A percentile compares a stretch with the other conserved stretches of the same genome.
Conservation (phyloP, 2,329 filamentous ascomycete species). For the Aspergillus hortae region DNA sequence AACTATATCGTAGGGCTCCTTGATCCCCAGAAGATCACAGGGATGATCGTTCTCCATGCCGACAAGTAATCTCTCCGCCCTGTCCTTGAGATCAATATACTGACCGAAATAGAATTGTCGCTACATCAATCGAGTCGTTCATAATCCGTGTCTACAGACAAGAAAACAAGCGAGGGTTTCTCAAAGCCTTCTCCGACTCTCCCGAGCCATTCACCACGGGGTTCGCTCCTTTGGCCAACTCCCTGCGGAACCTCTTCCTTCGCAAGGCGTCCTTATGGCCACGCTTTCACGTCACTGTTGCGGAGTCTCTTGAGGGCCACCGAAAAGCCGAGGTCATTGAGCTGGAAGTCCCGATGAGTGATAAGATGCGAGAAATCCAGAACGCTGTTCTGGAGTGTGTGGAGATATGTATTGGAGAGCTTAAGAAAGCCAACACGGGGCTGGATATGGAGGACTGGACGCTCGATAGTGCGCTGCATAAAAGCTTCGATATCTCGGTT, state of each 20-base stretch:
- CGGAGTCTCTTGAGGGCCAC: conserved; percentile 82
- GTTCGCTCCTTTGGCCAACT: conserved; percentile 81
- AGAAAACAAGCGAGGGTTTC: conserved; percentile 87
- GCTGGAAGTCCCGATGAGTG: conserved; percentile 92
- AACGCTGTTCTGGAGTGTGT: conserved; percentile 94
- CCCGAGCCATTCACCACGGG: conserved; percentile 87
- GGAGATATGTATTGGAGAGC: conserved; percentile 86
- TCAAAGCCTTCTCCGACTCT: conserved; percentile 93
- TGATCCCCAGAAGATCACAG: conserved; percentile 79
- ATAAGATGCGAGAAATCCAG: conserved; percentile 88
- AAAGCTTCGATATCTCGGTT: conserved; percentile 86
- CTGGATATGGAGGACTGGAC: conserved; percentile 98
- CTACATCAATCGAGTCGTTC: conserved; percentile 90
- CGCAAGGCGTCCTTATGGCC: conserved; percentile 88
- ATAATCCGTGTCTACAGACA: conserved; percentile 91
- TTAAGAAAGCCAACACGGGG: conserved; percentile 85
- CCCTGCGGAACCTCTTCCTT: conserved; percentile 90
- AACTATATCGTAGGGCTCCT: conserved; percentile 51
- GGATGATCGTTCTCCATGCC: conserved; percentile 81
- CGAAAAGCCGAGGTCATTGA: conserved; percentile 96
- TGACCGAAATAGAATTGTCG: conserved; percentile 57
- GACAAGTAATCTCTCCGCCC: conserved; percentile 53
- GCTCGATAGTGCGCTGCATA: conserved; percentile 84
- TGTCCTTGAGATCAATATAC: not conserved
- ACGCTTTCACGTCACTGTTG: conserved; percentile 86